Evolutionary conservation across 352 stramenopile genomes (phyloP).

Genomic region (Pilasporangium apinafurcum): DNA sequence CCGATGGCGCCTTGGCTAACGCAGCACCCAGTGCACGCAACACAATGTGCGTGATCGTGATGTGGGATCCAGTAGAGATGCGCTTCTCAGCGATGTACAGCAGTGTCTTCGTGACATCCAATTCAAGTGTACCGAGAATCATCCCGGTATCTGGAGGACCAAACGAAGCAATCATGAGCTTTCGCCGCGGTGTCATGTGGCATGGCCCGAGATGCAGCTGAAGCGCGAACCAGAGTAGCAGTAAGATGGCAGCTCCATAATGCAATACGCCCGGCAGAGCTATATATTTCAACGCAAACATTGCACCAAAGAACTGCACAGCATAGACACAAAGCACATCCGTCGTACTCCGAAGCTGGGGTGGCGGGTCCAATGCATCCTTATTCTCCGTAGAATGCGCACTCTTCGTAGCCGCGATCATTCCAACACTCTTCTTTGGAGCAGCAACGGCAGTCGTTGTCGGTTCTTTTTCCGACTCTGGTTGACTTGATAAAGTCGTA

Average conservation of each 20-base stretch:
- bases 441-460: not conserved
- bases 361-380: not conserved
- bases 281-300: conserved; percentile 39
- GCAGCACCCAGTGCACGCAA: conserved; percentile 44
- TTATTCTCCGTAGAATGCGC: not conserved
- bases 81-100: conserved; percentile 57
- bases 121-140: conserved; percentile 61
- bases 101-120: conserved; percentile 59
- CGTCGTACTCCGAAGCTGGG: conserved; percentile 15
- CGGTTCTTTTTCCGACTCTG: not conserved
- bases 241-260: conserved; percentile 24
- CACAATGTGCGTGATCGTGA: conserved; percentile 70
- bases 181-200: conserved; percentile 46
- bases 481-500: not conserved
- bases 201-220: conserved; percentile 53
- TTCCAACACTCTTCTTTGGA: not conserved
- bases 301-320: conserved; percentile 42
- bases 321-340: conserved; percentile 34
- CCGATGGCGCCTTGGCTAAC: conserved; percentile 37
- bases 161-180: conserved; percentile 71
- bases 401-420: not conserved
- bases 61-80: conserved; percentile 29
- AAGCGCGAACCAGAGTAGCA: conserved; percentile 46
- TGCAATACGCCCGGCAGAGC: conserved; percentile 37
- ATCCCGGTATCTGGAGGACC: conserved; percentile 47